Evolutionary conservation across 768 basidiomycete genomes (phyloP).

Genomic region (Boletus pseudopeckii): DNA sequence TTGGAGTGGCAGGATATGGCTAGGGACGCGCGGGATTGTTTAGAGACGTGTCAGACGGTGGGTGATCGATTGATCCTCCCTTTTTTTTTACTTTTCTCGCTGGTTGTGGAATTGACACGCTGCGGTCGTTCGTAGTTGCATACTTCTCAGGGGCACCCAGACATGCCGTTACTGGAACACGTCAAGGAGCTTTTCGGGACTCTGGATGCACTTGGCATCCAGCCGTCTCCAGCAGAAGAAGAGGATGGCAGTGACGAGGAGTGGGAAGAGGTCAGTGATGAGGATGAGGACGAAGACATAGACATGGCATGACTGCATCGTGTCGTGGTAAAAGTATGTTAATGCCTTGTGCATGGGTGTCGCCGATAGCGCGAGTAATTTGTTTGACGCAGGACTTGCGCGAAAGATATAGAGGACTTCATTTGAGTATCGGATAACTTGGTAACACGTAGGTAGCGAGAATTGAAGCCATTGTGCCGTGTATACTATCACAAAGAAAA

Average conservation of each 20-base stretch:
- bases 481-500: background rate
- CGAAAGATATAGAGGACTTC: background rate
- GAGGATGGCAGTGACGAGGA: constrained; percentile 42
- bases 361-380: background rate
- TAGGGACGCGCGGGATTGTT: constrained; percentile 71
- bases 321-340: constrained; percentile 12
- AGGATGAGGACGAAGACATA: constrained; percentile 50
- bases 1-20: constrained; percentile 76
- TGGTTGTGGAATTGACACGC: background rate
- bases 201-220: constrained; percentile 64
- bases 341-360: background rate
- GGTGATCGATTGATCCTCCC: constrained; percentile 22
- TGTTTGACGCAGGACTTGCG: no score
- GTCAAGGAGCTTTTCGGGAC: constrained; percentile 67
- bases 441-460: background rate
- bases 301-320: constrained; percentile 45
- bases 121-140: constrained; percentile 50
- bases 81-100: background rate
- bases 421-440: background rate
- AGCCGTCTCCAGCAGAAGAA: constrained; percentile 50
- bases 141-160: constrained; percentile 65
- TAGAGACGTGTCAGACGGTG: constrained; percentile 81
- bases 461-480: background rate
- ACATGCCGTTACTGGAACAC: constrained; percentile 74
- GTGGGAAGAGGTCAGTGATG: constrained; percentile 64